Evolutionary conservation across 192 early-diverging fungal genomes (phyloP), one percentile per base, ranked within the genome.

Genomic region (Neocallimastix lanati): DNA sequence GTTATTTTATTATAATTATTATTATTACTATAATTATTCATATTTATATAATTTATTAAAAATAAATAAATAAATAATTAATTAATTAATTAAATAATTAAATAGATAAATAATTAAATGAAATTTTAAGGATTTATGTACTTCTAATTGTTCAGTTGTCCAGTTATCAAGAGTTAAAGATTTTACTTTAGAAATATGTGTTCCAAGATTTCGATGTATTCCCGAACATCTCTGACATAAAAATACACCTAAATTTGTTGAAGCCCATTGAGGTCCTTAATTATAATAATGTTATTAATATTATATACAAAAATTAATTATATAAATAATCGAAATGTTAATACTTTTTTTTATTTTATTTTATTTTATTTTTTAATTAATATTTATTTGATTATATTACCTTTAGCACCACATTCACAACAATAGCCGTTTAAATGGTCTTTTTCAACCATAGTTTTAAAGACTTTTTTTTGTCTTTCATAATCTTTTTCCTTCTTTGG

Each of bases 181-280:
- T 85, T 96, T 97, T 78, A 99, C 94, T 82, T 93, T 93, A 35
- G 93, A 92, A 33, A 98, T 93, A 77, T 96, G 94, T 28, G 80
- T 80, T 58, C 80, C 86, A 40, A 86, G 84, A 81, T 91, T 93
- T 30, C 94, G 84, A 79, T 95, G 94, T 33, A 93, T 82, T 33
- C 93, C 89, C 76, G 87, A 91, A 85, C 97, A 99, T 9, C 95
- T 88, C 30, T 98, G 96, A 86, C 97, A 99, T 38, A 99, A 82
- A 81, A 99, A 97, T 76, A 96, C 86, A 9, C 96, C 95, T 40
- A 98, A 82, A 82, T 95, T 96, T 92, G 92, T 93, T 7, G 94
- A 95, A 33, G 93, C 90, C 94, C 94, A 95, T 76, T 92, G 92
- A 27, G 93, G 92, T n/a, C 90, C 93, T 94, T 88, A 14, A 81